Percentiles rank a stretch among this genome's conserved stretches.
Evolutionary conservation across 495 filamentous ascomycete genomes (phyloP).

Genomic region (Emericellopsis terricola): DNA sequence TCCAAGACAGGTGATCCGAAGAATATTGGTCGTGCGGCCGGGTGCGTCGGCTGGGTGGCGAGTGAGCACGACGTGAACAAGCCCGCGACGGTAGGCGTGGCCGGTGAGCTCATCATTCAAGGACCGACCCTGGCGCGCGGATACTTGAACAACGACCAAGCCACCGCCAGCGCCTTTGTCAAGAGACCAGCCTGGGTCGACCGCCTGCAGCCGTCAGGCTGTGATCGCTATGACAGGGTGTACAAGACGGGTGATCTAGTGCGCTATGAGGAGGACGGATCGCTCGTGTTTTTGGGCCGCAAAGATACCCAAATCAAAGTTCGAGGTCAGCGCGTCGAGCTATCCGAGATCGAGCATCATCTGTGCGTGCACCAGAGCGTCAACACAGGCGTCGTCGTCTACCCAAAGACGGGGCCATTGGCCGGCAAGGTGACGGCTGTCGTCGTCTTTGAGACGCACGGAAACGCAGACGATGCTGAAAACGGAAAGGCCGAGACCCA

Average conservation of each 20-base stretch:
- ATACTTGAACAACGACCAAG: conserved; percentile 23
- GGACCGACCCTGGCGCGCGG: conserved; percentile 29
- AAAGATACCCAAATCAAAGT: conserved; percentile 50
- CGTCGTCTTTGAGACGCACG: too few species aligned
- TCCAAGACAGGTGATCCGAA: neutral
- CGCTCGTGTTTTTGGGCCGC: conserved; percentile 40
- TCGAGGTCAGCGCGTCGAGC: conserved; percentile 44
- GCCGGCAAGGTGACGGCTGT: too few species aligned
- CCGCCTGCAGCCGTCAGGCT: conserved; percentile 6
- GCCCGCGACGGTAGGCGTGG: conserved; percentile 33
- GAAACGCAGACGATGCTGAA: too few species aligned
- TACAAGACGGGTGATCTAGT: conserved; percentile 56
- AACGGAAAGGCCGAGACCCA: too few species aligned
- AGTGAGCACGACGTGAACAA: conserved; percentile 27
- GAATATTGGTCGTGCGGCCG: neutral
- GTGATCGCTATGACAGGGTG: conserved; percentile 36
- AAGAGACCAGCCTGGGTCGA: conserved; percentile 6
- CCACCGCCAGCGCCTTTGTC: conserved; percentile 25
- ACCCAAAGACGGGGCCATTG: too few species aligned
- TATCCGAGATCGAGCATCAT: conserved; percentile 53
- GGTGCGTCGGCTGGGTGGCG: conserved; percentile 31
- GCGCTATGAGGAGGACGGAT: conserved; percentile 31
- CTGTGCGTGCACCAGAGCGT: too few species aligned
- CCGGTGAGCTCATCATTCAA: conserved; percentile 41
- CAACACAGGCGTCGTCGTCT: too few species aligned